Evolutionary conservation across 441 rosid genomes (phyloP).

Genomic region (Syzygium syzygioides): DNA sequence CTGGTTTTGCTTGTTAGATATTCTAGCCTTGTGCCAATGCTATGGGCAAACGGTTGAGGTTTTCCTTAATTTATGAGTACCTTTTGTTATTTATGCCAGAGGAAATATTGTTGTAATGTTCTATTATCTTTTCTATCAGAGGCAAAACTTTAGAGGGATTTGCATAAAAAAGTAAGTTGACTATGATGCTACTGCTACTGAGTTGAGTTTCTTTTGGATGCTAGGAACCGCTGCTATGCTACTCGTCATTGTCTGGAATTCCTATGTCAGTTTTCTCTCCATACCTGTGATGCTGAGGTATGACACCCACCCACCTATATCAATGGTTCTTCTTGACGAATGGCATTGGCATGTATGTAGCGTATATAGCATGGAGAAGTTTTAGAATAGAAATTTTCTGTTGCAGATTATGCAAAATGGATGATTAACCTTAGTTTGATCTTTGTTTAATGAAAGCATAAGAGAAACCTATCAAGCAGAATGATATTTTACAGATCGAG

Average conservation of each 20-base stretch:
- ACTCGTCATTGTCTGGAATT: slow-evolving; percentile 79
- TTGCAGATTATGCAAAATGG: neutral
- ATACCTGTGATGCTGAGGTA: slow-evolving; percentile 66
- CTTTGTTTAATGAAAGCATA: neutral
- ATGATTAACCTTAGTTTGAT: neutral
- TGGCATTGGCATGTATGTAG: neutral
- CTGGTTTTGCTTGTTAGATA: neutral
- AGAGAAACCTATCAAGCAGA: neutral
- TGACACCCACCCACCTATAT: neutral
- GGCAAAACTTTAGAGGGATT: neutral
- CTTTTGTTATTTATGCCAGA: neutral
- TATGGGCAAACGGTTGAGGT: neutral
- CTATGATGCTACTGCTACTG: neutral
- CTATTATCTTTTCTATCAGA: neutral
- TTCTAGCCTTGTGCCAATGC: neutral
- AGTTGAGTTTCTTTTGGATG: neutral
- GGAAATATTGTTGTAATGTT: neutral
- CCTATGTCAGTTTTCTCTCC: slow-evolving; percentile 62
- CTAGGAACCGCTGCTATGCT: slow-evolving; percentile 92
- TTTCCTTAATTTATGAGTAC: neutral
- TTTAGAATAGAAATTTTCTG: neutral
- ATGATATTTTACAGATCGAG: neutral
- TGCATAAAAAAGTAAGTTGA: neutral
- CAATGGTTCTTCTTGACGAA: neutral
- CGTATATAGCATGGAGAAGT: neutral